Conservation (phyloP, 75 land plant species). For the Isoetes taiwanensis region DNA sequence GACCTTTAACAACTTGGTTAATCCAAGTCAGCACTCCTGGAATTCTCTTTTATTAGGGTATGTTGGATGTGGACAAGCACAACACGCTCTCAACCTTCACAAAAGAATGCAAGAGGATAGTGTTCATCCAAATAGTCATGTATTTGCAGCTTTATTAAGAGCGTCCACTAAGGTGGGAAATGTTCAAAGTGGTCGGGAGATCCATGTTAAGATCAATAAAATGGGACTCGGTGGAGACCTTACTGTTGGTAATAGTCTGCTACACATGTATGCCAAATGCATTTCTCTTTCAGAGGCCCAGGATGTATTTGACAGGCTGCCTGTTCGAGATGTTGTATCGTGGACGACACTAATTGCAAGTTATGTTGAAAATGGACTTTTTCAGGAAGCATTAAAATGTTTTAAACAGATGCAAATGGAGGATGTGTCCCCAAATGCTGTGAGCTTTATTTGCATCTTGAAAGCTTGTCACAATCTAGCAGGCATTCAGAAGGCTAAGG, state of each 20-base stretch:
- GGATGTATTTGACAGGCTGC: neutral
- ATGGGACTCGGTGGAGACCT: neutral
- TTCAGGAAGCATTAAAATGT: neutral
- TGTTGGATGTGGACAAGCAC: no score
- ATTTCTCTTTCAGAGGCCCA: neutral
- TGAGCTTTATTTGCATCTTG: no score
- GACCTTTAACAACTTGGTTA: no score
- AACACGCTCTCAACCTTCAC: no score
- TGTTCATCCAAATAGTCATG: no score
- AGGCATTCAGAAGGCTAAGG: constrained; percentile 11
- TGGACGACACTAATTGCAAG: neutral
- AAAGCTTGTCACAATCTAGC: constrained; percentile 28
- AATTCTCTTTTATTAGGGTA: no score
- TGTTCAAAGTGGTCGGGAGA: neutral
- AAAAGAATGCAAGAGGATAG: no score
- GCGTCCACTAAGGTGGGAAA: no score
- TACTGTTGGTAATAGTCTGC: neutral
- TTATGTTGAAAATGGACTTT: neutral
- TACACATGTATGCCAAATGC: neutral
- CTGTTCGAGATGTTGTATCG: neutral
- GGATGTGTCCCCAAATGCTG: no score
- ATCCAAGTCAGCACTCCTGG: no score
- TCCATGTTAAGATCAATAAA: neutral
- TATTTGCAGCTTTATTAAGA: no score
- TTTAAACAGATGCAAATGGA: constrained; percentile 1